Evolutionary conservation across 805 yeast genomes (phyloP), one percentile per base, ranked within the genome.

Genomic region (Ogataea kodamae): DNA sequence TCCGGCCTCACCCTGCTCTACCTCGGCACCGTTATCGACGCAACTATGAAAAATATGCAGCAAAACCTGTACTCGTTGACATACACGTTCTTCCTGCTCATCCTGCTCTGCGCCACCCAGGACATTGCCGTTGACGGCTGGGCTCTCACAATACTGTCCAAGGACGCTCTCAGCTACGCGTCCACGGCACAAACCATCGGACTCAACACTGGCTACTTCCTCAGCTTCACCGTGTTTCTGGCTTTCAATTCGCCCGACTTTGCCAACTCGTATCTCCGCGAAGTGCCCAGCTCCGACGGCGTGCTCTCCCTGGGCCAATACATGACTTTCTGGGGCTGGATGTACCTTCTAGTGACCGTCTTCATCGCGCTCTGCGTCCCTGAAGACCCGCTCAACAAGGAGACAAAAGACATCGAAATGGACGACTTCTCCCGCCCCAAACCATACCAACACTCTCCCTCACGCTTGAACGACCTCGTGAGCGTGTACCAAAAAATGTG

Each of bases 121-220:
- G 98, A 92, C 56, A 92, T 92, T 36, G 97, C 98, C 0, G 98
- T 92, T 14, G 98, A 92, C 62, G 97, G 98, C 8, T 92, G 98
- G 98, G 97, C 97, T 0, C 64, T 92, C 52, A 92, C 96, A 1
- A 77, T 90, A 23, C 66, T 92, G 33, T 77, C 89, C 11, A 78
- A 78, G 16, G 75, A 74, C 17, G 81, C 94, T 9, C 67, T 92
- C 42, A 79, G 94, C 11, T 92, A 78, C 64, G 97, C 98, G 0
- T 85, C 96, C 4, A 92, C 98, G 0, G 98, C 98, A 0, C 98
- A 92, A 61, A 92, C 98, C 0, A 76, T 92, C 28, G 98, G 98
- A 0, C 70, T 92, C 42, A 92, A 92, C 62, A 72, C 90, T 3
- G 98, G 98, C 14, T 92, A 90, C 55, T 92, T 92, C 54, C 61